Evolutionary conservation across 768 basidiomycete species (phyloP), one percentile per base, ranked within the genome.

Genomic region (Boletus rubescentipes): DNA sequence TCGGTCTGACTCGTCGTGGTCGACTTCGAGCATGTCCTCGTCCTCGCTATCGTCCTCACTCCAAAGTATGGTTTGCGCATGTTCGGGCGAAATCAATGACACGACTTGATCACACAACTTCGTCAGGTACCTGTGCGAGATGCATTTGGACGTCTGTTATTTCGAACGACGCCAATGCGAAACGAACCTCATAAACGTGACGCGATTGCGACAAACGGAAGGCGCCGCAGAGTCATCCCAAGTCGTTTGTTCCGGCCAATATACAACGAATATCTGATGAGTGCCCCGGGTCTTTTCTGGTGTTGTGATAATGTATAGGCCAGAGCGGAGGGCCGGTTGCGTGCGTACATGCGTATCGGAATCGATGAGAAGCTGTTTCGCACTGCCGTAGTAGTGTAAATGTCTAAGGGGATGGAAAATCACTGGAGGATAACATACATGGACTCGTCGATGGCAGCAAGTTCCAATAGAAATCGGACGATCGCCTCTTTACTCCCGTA

Each of bases 181-280:
- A n/a, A 52, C 67, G 36, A 66, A 81, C 84, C 84, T 68, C 81
- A 86, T 84, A 58, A 86, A 86, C 0, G 83, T 82, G 3, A 79
- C 70, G 7, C 84, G 73, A 66, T 84, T 86, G 3, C 78, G 74
- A 29, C 72, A 61, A 44, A 81, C 74, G 5, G 80, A 68, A 1
- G 75, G 68, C 7, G 67, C 34, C 0, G 80, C 76, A 14, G 71
- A 66, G 61, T 84, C 82, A 32, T 78, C 63, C 84, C 84, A 86
- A 0, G 84, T 85, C 0, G 68, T 73, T 30, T 80, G 73, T 54
- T 86, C 82, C 0, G 84, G 84, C 85, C 85, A 86, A 51, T 81
- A 85, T 7, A 86, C 58, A 14, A 82, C 73, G 46, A 79, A 82
- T 8, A 79, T 46, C 21, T 70, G 61, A 23, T 71, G 63, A 2